phyloP scores from a whole-genome alignment of 2,329 filamentous ascomycete species.

The Plectosphaerella cucumerina region DNA sequence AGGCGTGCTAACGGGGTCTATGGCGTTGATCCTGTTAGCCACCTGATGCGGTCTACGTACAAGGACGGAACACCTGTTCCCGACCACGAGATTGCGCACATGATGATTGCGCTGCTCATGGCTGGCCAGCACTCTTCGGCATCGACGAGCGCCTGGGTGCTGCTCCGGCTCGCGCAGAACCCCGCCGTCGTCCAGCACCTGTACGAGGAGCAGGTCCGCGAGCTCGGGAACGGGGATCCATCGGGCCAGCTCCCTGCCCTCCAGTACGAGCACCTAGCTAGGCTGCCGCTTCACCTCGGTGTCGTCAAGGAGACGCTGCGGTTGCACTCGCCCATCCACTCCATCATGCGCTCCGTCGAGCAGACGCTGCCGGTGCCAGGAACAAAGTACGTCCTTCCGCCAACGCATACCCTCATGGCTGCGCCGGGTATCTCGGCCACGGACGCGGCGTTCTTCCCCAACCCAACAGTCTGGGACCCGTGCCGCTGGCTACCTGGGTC shows the following conservation, averaged over 20 bases:
- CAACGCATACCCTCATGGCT: conserved; percentile 42
- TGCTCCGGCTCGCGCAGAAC: conserved; percentile 67
- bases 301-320: conserved; percentile 72
- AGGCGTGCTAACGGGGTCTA: conserved; percentile 50
- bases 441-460: conserved; percentile 55
- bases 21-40: conserved; percentile 69
- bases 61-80: conserved; percentile 66
- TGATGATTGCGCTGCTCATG: conserved; percentile 86
- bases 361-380: conserved; percentile 56
- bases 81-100: conserved; percentile 74
- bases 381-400: conserved; percentile 49
- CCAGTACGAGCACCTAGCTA: conserved; percentile 48
- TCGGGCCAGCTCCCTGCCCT: conserved; percentile 45
- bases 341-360: conserved; percentile 69
- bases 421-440: conserved; percentile 38
- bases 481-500: conserved; percentile 21
- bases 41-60: conserved; percentile 73
- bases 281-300: conserved; percentile 56
- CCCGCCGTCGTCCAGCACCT: conserved; percentile 69
- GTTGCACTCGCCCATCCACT: conserved; percentile 68
- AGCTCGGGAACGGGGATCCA: conserved; percentile 38
- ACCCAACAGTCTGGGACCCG: conserved; percentile 21
- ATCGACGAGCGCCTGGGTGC: conserved; percentile 71
- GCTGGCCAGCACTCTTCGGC: conserved; percentile 79
- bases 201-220: conserved; percentile 58